These are phyloP conservation scores for Hirschfeldia incana DNA, from an alignment of 345 rosid genomes.

Conservation along the genomic window DNA sequence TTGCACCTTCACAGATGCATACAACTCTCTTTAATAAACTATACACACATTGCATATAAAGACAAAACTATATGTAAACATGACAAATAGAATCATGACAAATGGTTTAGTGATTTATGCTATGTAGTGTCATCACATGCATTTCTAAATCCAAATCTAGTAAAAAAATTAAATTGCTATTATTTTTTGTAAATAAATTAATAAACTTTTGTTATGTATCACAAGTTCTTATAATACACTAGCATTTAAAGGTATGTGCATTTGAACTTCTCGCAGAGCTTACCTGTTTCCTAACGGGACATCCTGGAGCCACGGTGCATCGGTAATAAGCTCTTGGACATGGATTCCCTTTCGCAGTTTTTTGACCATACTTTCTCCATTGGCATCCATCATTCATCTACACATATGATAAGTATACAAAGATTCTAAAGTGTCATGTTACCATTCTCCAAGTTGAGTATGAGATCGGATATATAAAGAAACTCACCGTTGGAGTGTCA, in stretches of 20 bases:
- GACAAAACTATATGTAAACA: too few species aligned
- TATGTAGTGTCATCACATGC: too few species aligned
- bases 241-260: not conserved
- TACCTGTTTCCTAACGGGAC: slow-evolving; percentile 96
- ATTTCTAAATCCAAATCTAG: too few species aligned
- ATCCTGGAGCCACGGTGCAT: slow-evolving; percentile 59
- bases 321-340: slow-evolving; percentile 96
- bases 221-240: not conserved
- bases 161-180: not conserved
- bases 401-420: not conserved
- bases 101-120: too few species aligned
- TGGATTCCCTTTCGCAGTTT: slow-evolving; percentile 90
- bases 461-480: not conserved
- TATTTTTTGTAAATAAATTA: not conserved
- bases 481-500: slow-evolving; percentile 68
- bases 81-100: too few species aligned
- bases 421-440: not conserved
- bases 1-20: too few species aligned
- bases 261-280: not conserved
- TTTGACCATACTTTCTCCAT: slow-evolving; percentile 97
- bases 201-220: not conserved
- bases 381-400: slow-evolving; percentile 93
- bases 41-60: too few species aligned
- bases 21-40: too few species aligned
- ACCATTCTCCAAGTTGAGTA: not conserved